These are phyloP conservation scores for Tetrahymena malaccensis DNA, from an alignment of 73 alveolate species.

Conservation along the genomic window DNA sequence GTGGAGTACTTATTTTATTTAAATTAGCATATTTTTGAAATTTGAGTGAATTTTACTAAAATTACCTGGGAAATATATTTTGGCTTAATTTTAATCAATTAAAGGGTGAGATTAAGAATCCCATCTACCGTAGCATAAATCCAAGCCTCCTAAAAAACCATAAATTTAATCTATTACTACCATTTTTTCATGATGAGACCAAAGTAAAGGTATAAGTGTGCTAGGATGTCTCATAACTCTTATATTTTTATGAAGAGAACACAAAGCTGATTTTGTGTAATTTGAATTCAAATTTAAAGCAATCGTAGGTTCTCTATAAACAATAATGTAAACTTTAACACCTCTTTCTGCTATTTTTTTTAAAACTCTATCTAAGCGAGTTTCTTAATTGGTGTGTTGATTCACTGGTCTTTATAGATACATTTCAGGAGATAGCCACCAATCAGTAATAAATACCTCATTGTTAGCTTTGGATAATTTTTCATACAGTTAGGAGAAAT, in stretches of 20 bases:
- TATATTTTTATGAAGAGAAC: constrained; percentile 70
- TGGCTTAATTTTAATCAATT: constrained; percentile 48
- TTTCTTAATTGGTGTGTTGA: neutral
- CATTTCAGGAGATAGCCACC: constrained; percentile 96
- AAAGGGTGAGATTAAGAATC: constrained; percentile 73
- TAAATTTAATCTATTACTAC: constrained; percentile 74
- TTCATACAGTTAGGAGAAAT: constrained; percentile 33
- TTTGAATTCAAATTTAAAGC: constrained; percentile 56
- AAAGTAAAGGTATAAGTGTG: constrained; percentile 47
- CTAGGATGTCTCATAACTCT: constrained; percentile 72
- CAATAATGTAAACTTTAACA: constrained; percentile 63
- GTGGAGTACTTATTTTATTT: too few relatives aligned
- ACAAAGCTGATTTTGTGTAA: constrained; percentile 51
- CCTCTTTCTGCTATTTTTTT: constrained; percentile 63
- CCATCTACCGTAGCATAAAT: constrained; percentile 87
- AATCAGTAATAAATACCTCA: constrained; percentile 85
- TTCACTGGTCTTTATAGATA: constrained; percentile 70
- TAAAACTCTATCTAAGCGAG: constrained; percentile 40
- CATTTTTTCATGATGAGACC: constrained; percentile 92
- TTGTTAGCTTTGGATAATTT: constrained; percentile 54
- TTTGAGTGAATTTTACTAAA: neutral
- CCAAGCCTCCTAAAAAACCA: constrained; percentile 88
- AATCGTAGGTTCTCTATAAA: constrained; percentile 58
- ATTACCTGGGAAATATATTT: constrained; percentile 49
- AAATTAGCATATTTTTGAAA: too few relatives aligned